These are phyloP conservation scores for Prunus yedoensis DNA, from an alignment of 331 rosid species.

Conservation along the genomic window DNA sequence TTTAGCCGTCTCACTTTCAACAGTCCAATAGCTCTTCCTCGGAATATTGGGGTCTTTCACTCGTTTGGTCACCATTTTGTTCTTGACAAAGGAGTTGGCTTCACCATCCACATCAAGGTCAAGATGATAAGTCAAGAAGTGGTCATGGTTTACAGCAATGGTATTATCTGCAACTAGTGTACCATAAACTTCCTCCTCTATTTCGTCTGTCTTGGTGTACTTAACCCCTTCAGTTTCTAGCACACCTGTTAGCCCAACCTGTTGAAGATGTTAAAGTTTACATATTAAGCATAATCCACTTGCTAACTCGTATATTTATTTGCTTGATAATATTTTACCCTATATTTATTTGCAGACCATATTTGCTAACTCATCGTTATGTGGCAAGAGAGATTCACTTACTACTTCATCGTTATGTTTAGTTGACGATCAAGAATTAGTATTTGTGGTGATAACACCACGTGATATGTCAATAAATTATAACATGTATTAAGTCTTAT, in stretches of 20 bases:
- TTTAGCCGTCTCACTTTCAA: slow-evolving; percentile 33
- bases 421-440: too few species aligned
- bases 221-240: slow-evolving; percentile 43
- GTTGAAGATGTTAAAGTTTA: neutral
- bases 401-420: too few species aligned
- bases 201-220: slow-evolving; percentile 33
- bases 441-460: too few species aligned
- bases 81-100: slow-evolving; percentile 42
- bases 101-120: slow-evolving; percentile 63
- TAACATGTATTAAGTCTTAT: too few species aligned
- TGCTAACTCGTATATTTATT: too few species aligned
- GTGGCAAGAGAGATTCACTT: too few species aligned
- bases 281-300: neutral
- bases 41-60: slow-evolving; percentile 31
- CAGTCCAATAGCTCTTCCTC: slow-evolving; percentile 69
- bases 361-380: too few species aligned
- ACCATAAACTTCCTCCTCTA: slow-evolving; percentile 44
- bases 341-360: too few species aligned
- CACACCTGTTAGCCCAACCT: slow-evolving; percentile 52
- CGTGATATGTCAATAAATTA: too few species aligned
- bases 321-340: too few species aligned
- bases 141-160: slow-evolving; percentile 62
- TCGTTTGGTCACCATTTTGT: slow-evolving; percentile 7
- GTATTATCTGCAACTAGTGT: slow-evolving; percentile 41
- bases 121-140: slow-evolving; percentile 51